Conservation (phyloP, 2,329 filamentous ascomycete species). For the Aspergillus versicolor region DNA sequence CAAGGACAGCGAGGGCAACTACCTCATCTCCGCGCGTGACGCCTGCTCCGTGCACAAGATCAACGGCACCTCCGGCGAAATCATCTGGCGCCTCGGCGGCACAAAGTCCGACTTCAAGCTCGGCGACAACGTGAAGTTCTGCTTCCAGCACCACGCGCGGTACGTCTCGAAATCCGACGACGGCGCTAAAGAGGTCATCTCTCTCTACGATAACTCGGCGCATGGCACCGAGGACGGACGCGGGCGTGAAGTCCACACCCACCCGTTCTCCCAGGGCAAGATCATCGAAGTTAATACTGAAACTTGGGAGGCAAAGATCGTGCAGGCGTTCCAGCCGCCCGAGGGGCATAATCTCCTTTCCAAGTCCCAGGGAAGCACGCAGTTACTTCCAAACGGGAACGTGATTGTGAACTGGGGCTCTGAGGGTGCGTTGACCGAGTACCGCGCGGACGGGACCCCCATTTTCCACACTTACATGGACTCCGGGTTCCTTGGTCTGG, state of each 20-base stretch:
- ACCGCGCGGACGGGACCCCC: constrained; percentile 24
- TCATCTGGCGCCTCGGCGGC: constrained; percentile 10
- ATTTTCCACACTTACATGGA: constrained; percentile 38
- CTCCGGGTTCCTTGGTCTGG: constrained; percentile 11
- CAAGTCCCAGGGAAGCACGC: constrained; percentile 26
- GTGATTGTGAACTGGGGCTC: constrained; percentile 33
- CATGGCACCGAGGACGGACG: constrained; percentile 34
- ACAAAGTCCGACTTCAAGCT: constrained; percentile 8
- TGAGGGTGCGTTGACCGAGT: constrained; percentile 21
- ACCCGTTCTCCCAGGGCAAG: constrained; percentile 47
- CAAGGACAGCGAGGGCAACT: constrained; percentile 44
- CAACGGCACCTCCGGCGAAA: constrained; percentile 5
- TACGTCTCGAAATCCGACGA: constrained; percentile 1
- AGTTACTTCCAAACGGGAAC: constrained; percentile 27
- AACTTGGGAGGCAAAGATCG: constrained; percentile 4
- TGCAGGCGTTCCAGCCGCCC: constrained; percentile 15
- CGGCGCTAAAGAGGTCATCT: constrained; percentile 14
- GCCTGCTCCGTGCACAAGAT: constrained; percentile 24
- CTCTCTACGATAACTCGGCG: constrained; percentile 32
- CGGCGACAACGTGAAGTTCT: constrained; percentile 11
- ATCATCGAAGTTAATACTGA: constrained; percentile 48
- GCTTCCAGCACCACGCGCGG: constrained; percentile 11
- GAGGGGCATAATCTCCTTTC: constrained; percentile 19
- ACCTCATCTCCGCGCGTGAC: constrained; percentile 50
- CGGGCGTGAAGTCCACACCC: constrained; percentile 35